A percentile compares a stretch with the other conserved stretches of the same genome.
These are phyloP conservation scores for Naegleria lovaniensis DNA, from an alignment of 208 protist genomes.

Conservation along the genomic window DNA sequence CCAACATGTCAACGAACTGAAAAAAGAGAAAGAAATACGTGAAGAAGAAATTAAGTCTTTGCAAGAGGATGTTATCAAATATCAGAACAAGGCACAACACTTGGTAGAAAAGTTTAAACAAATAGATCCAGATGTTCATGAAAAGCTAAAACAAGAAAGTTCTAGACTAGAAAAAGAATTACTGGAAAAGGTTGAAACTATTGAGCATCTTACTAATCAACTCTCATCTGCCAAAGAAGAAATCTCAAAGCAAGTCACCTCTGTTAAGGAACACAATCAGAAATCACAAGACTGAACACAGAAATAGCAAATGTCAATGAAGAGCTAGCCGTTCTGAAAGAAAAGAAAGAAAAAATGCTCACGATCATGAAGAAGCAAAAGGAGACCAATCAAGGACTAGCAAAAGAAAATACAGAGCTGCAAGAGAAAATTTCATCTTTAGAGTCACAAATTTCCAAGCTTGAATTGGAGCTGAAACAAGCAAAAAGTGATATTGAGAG, in stretches of 20 bases:
- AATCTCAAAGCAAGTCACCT: background rate
- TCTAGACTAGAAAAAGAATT: background rate
- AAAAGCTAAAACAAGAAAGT: background rate
- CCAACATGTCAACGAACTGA: background rate
- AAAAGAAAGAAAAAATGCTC: background rate
- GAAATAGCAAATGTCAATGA: background rate
- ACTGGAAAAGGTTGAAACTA: background rate
- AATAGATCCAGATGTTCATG: slow-evolving; percentile 12
- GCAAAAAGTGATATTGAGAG: background rate
- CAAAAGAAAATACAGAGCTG: background rate
- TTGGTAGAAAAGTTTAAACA: slow-evolving; percentile 21
- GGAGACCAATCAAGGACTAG: background rate
- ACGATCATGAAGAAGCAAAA: background rate
- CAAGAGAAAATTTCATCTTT: background rate
- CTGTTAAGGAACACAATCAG: background rate
- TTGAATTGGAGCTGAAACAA: too few species aligned
- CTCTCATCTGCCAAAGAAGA: too few species aligned
- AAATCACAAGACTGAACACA: background rate
- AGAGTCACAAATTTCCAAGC: background rate
- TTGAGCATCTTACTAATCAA: background rate
- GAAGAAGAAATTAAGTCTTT: background rate
- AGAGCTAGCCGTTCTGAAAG: background rate
- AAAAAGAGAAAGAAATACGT: background rate
- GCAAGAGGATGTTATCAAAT: background rate
- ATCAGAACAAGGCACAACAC: background rate